Evolutionary conservation across 805 yeast genomes (phyloP).

Genomic region (Spathaspora arborariae): DNA sequence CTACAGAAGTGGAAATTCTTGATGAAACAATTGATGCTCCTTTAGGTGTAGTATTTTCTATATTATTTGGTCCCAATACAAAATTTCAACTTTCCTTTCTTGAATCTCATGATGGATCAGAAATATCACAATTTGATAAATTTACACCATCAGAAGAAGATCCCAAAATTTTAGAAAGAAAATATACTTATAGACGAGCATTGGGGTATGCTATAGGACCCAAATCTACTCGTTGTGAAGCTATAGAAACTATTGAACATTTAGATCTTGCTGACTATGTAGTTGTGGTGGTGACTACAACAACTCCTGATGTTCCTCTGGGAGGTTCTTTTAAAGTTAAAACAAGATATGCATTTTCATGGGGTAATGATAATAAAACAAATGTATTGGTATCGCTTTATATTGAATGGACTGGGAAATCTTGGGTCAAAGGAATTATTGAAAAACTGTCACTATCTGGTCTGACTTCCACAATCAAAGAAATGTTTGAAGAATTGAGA

Average conservation of each 20-base stretch:
- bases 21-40: slow-evolving; percentile 62
- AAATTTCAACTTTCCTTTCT: slow-evolving; percentile 34
- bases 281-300: slow-evolving; percentile 57
- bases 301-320: slow-evolving; percentile 93
- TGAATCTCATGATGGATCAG: slow-evolving; percentile 45
- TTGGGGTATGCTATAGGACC: slow-evolving; percentile 87
- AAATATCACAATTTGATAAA: slow-evolving; percentile 35
- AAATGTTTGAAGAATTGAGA: slow-evolving; percentile 39
- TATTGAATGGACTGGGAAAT: slow-evolving; percentile 84
- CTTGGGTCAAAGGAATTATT: slow-evolving; percentile 89
- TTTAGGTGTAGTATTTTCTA: slow-evolving; percentile 65
- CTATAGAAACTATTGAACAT: slow-evolving; percentile 53
- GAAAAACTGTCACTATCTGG: slow-evolving; percentile 84
- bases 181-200: slow-evolving; percentile 68
- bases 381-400: slow-evolving; percentile 61
- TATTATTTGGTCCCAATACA: slow-evolving; percentile 63
- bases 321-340: slow-evolving; percentile 77
- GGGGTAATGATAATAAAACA: slow-evolving; percentile 68
- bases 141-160: slow-evolving; percentile 34
- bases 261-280: slow-evolving; percentile 53
- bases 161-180: slow-evolving; percentile 41
- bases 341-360: slow-evolving; percentile 67
- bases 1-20: slow-evolving; percentile 44
- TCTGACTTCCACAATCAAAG: slow-evolving; percentile 60
- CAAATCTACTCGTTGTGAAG: slow-evolving; percentile 77